These are phyloP conservation scores for Dissophora globulifera DNA, from an alignment of 192 early-diverging fungal species.

Conservation along the genomic window DNA sequence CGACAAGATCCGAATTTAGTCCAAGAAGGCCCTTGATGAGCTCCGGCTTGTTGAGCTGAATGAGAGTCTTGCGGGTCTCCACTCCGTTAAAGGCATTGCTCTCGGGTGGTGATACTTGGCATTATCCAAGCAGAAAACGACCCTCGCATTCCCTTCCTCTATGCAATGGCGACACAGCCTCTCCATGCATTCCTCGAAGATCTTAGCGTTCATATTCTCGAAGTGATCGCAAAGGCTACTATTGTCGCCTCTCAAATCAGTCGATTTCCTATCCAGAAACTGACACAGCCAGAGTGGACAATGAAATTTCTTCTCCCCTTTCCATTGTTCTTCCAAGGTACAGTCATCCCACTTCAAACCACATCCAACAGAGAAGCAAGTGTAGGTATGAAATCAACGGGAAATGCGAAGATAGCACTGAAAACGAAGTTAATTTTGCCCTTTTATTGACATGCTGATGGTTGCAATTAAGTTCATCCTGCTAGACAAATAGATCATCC, in stretches of 20 bases:
- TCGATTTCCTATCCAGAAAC: constrained; percentile 15
- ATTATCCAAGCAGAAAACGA: constrained; percentile 37
- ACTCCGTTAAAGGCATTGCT: neutral
- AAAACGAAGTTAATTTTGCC: too few relatives aligned
- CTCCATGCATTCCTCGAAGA: constrained; percentile 17
- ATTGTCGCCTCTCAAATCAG: constrained; percentile 8
- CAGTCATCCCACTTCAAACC: constrained; percentile 11
- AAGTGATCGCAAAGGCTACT: neutral
- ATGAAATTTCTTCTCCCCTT: constrained; percentile 14
- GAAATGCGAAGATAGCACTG: neutral
- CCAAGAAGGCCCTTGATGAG: neutral
- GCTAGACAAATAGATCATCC: constrained; percentile 25
- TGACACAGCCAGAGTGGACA: constrained; percentile 6
- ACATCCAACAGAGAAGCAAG: neutral
- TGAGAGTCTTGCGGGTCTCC: constrained; percentile 13
- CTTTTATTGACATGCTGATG: constrained; percentile 18
- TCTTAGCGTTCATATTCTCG: constrained; percentile 20
- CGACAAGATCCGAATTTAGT: neutral
- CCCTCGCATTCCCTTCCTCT: neutral
- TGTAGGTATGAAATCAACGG: neutral
- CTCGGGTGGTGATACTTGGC: constrained; percentile 26
- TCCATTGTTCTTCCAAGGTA: neutral
- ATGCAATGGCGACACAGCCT: neutral
- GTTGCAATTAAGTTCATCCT: constrained; percentile 19
- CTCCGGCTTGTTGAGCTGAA: neutral